phyloP scores from a whole-genome alignment of 805 yeast species.

The Danielia oregonensis region DNA sequence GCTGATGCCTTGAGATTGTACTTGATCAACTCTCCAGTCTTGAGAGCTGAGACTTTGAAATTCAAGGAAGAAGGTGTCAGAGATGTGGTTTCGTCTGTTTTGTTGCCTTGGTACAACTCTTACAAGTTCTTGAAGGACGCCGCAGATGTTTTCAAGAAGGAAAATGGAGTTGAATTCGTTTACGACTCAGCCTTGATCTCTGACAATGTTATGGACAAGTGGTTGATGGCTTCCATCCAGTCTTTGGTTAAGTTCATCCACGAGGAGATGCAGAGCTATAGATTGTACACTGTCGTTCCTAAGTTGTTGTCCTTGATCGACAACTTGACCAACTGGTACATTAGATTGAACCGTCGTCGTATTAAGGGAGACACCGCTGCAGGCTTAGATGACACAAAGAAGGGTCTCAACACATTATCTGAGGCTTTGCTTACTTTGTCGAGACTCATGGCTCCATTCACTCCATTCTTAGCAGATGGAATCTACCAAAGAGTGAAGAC shows the following conservation, averaged over 20 bases:
- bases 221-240: slow-evolving; percentile 97
- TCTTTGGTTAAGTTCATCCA: slow-evolving; percentile 83
- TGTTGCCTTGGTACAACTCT: slow-evolving; percentile 98
- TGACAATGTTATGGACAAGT: slow-evolving; percentile 92
- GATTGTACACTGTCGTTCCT: slow-evolving; percentile 95
- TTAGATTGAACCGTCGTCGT: slow-evolving; percentile 96
- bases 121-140: slow-evolving; percentile 96
- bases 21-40: slow-evolving; percentile 94
- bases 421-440: slow-evolving; percentile 85
- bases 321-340: slow-evolving; percentile 97
- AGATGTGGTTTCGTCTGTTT: slow-evolving; percentile 92
- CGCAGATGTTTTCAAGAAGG: slow-evolving; percentile 77
- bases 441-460: slow-evolving; percentile 98
- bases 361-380: slow-evolving; percentile 80
- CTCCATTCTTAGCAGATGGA: slow-evolving; percentile 91
- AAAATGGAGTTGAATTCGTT: slow-evolving; percentile 62
- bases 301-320: slow-evolving; percentile 84
- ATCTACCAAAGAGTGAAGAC: slow-evolving; percentile 74
- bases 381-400: slow-evolving; percentile 77
- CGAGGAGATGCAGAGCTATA: slow-evolving; percentile 83
- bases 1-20: slow-evolving; percentile 97
- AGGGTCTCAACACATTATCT: slow-evolving; percentile 85
- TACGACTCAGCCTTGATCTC: slow-evolving; percentile 65
- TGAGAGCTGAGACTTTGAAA: slow-evolving; percentile 93
- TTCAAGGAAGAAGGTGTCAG: slow-evolving; percentile 99